A percentile compares a stretch with the other conserved stretches of the same genome.
These are phyloP conservation scores for Penicillium sp. DNA, from an alignment of 2,329 filamentous ascomycete species.

Conservation along the genomic window DNA sequence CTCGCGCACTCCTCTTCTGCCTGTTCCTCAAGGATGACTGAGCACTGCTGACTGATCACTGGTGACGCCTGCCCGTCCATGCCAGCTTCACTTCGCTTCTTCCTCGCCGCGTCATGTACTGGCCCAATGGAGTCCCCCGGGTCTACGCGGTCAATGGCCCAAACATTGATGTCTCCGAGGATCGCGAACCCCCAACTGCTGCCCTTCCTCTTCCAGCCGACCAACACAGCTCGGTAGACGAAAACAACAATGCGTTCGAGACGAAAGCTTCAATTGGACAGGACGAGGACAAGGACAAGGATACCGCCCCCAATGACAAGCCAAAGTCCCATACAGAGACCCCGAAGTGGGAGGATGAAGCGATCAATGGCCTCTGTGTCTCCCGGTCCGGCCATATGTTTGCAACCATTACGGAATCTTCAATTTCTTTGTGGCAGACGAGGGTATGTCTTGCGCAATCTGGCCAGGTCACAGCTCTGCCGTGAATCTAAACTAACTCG, in stretches of 20 bases:
- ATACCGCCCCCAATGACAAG: no score
- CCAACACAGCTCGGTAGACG: constrained; percentile 31
- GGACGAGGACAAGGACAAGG: constrained; percentile 6
- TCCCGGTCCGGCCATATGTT: constrained; percentile 83
- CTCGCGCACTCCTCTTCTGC: constrained; percentile 5
- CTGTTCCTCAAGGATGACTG: constrained; percentile 3
- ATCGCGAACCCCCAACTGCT: constrained; percentile 17
- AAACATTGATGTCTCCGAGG: constrained; percentile 35
- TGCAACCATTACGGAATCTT: constrained; percentile 81
- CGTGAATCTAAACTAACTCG: constrained; percentile 31
- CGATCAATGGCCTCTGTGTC: constrained; percentile 74
- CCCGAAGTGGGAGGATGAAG: constrained; percentile 59
- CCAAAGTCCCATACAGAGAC: constrained; percentile 32
- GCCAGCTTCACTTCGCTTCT: constrained; percentile 36
- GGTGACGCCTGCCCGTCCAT: no score
- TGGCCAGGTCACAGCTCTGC: constrained; percentile 8
- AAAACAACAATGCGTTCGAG: constrained; percentile 19
- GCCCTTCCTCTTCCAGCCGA: constrained; percentile 21
- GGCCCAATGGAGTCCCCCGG: constrained; percentile 55
- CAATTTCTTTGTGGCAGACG: constrained; percentile 94
- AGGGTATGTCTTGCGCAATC: constrained; percentile 62
- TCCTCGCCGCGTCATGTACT: constrained; percentile 50
- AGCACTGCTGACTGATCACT: neutral
- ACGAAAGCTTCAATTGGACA: neutral
- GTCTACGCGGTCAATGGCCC: constrained; percentile 54